A percentile compares a stretch with the other conserved stretches of the same genome.
phyloP scores from a whole-genome alignment of 73 alveolate genomes.

The Tetrahymena borealis region DNA sequence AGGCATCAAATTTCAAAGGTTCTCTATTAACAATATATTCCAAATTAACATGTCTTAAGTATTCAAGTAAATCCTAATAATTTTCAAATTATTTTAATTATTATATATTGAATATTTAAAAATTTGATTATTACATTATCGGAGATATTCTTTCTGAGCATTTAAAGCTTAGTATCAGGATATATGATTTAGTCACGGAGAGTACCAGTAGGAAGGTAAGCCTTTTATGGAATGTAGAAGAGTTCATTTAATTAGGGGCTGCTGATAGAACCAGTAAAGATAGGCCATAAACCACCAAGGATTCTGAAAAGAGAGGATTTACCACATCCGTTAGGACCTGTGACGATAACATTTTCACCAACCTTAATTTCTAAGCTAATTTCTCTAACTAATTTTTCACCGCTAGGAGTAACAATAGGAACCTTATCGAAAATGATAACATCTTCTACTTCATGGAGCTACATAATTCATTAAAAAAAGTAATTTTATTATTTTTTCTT shows the following conservation, averaged over 20 bases:
- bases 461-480: not conserved
- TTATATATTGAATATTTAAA: not conserved
- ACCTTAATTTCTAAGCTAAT: slow-evolving; percentile 60
- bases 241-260: slow-evolving; percentile 69
- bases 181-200: slow-evolving; percentile 83
- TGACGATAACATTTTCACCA: slow-evolving; percentile 83
- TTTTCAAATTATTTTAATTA: not conserved
- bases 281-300: slow-evolving; percentile 92
- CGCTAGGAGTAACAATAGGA: slow-evolving; percentile 84
- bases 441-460: slow-evolving; percentile 7
- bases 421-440: slow-evolving; percentile 71
- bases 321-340: slow-evolving; percentile 97
- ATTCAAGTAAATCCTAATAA: slow-evolving; percentile 6
- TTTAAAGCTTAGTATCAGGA: slow-evolving; percentile 64
- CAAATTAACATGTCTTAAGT: slow-evolving; percentile 23
- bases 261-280: slow-evolving; percentile 71
- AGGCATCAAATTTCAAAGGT: slow-evolving; percentile 48
- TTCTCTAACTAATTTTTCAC: slow-evolving; percentile 71
- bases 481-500: not conserved
- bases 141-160: slow-evolving; percentile 17
- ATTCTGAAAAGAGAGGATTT: slow-evolving; percentile 86
- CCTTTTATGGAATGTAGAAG: slow-evolving; percentile 89
- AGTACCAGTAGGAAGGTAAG: slow-evolving; percentile 87
- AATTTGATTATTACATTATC: slow-evolving; percentile 5
- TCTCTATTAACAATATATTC: slow-evolving; percentile 32